Base-by-base conservation (phyloP, 2,329 filamentous ascomycete species). In the Microdochium bolleyi region DNA sequence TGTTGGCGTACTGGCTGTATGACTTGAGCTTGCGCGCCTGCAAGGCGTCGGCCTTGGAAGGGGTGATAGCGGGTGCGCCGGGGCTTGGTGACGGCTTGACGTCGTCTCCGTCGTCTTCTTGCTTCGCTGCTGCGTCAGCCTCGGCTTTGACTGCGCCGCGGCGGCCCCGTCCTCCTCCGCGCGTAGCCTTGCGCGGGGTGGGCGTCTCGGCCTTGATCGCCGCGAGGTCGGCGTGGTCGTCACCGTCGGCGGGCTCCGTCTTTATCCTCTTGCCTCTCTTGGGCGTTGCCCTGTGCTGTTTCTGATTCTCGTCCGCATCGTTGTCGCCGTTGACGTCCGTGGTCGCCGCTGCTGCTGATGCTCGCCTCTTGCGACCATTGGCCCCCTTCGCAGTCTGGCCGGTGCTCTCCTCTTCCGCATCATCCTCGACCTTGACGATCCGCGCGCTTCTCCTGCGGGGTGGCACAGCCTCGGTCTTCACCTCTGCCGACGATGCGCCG, bases 11-110 rank as follows among this genome's bases (percentile, higher is more conserved):
- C 38, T 70, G 65, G 1, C 67, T 51, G 56, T 74, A 75, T 1
- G 69, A 66, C 50, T 72, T 73, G 37, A 75, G 67, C 52, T 76
- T 76, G 54, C 68, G 71, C 13, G 68, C 67, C 50, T 69, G 69
- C 10, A 74, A 68, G 21, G 58, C 60, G 3, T 55, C 59, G 3
- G 58, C 57, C 25, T 57, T 62, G 11, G 48, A 25, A 3, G 48
- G 25, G 16, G 16, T 19, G 19, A 19, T 11, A 19, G 19, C 10
- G 21, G 41, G 8, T 3, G 41, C 19, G n/a, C 27, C 27, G 27
- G 27, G 27, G 27, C 27, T 30, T 16, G 37, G 5, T 14, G 37
- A 44, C 4, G 37, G 14, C 21, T n/a, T 44, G 16, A n/a, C 21
- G 4, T 44, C 37, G 16, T 44, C 37, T 14, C 14, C 14, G 14